Base-by-base conservation (phyloP, 106 monocot genomes). In the Agapanthus africanus region DNA sequence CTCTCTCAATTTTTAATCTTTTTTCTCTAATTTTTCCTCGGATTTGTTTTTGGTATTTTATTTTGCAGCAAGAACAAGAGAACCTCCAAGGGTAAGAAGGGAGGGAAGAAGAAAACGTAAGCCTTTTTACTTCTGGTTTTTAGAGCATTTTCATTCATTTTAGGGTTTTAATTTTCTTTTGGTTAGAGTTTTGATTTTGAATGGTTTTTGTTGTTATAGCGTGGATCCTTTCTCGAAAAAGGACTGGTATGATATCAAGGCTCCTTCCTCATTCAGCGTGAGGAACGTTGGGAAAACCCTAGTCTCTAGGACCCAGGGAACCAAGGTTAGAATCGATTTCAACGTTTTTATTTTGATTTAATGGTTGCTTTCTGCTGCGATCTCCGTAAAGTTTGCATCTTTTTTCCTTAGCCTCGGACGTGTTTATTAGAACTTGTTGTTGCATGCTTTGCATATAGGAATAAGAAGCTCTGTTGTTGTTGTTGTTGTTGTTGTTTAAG, bases 161-260 rank as follows among this genome's bases (percentile, higher is more conserved):
- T 35, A 27, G 16, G 16, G 3, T 4, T 67, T 27, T 14, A 15
- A 26, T n/a, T n/a, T n/a, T n/a, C n/a, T n/a, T n/a, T n/a, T n/a
- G n/a, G n/a, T n/a, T n/a, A n/a, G n/a, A n/a, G n/a, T 42, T n/a
- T 21, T 4, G 22, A 32, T 35, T 35, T 35, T 39, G n/a, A n/a
- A n/a, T n/a, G n/a, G 13, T 69, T 3, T 39, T 32, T 61, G 70
- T 47, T 13, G 13, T n/a, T 5, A 47, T 47, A 94, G 94, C 1
- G 95, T 91, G 4, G 95, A 91, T 84, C 95, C 95, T 0, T 95
- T 95, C 36, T 10, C 91, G 0, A 95, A 95, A 77, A 95, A 91
- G 85, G 95, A 95, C 59, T 95, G 95, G 95, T 95, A 95, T 27
- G 95, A 95, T 51, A 91, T 95, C 69, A 95, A 91, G 79, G 91